phyloP scores from a whole-genome alignment of 2,329 filamentous ascomycete species.

The Dothideomycetes sp. region DNA sequence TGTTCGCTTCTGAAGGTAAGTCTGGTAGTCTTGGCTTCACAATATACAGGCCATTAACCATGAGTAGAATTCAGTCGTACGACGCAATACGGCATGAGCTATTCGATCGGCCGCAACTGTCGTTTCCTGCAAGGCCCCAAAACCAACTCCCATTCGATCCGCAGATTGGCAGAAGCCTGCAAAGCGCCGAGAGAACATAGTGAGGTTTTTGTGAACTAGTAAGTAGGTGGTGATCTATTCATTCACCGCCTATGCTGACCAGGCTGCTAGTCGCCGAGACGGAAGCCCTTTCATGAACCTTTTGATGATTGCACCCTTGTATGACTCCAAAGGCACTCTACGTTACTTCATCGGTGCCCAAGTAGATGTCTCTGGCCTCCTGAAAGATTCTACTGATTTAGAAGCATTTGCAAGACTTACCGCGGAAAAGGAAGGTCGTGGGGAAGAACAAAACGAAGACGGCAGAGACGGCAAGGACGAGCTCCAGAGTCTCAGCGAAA shows the following conservation, averaged over 20 bases:
- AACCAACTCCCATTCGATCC: conserved; percentile 55
- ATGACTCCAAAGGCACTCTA: conserved; percentile 56
- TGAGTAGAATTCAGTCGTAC: conserved; percentile 59
- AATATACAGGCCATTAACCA: not conserved
- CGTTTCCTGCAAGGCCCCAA: conserved; percentile 68
- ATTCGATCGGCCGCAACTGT: conserved; percentile 67
- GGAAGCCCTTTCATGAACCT: conserved; percentile 71
- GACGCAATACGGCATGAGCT: conserved; percentile 65
- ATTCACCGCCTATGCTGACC: not conserved
- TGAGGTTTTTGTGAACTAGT: conserved; percentile 64
- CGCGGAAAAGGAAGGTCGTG: conserved; percentile 23
- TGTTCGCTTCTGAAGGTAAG: conserved; percentile 62
- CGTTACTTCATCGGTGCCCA: conserved; percentile 66
- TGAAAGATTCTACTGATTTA: conserved; percentile 57
- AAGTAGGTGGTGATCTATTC: not conserved
- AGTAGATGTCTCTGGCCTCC: conserved; percentile 60
- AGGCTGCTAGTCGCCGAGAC: conserved; percentile 49
- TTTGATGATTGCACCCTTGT: conserved; percentile 62
- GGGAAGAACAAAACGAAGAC: conserved; percentile 26
- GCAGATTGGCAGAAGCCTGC: conserved; percentile 53
- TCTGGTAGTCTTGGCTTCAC: not conserved
- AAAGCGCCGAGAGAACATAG: conserved; percentile 58
- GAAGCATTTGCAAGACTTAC: conserved; percentile 44
- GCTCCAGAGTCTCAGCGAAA: conserved; percentile 57
- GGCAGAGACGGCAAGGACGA: conserved; percentile 43